Base-by-base conservation (phyloP, 163 green algal species). In the Scenedesmus sp. region DNA sequence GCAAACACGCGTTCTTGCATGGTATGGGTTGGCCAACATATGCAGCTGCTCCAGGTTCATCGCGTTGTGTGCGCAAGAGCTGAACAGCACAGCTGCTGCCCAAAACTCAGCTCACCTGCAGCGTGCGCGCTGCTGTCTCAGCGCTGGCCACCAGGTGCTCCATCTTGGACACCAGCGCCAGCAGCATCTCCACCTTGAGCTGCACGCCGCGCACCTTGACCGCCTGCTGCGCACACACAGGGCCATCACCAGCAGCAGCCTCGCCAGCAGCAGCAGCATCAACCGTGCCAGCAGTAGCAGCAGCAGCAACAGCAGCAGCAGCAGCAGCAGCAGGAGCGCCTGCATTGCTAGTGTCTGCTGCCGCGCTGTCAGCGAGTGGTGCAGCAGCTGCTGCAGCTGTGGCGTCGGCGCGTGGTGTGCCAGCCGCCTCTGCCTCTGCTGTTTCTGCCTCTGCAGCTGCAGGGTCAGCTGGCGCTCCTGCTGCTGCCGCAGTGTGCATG, bases 101-200 rank as follows among this genome's bases (percentile, higher is more conserved):
- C 2, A 1, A 79, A 13, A 55, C 83, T 7, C 18, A n/a, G 7
- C 84, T 54, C 77, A 90, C 90, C 90, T 93, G 90, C 82, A 93
- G 84, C 52, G 70, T 52, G 9, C 82, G 59, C 23, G 90, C 83
- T 54, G 84, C 74, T 13, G 55, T 60, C 84, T 93, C 90, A 46
- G 90, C 90, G 46, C 70, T 77, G 84, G 56, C 62, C 5, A 90
- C 76, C 83, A 90, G 66, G 66, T 86, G 83, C 90, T 93, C 90
- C 90, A 93, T 82, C 83, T 93, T 93, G 46, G 73, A 76, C 54
- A 93, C 90, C 10, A 93, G 56, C 7, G 84, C 90, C 10, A 34
- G 12, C 56, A 93, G 74, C 84, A 81, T 57, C 84, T 93, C 90
- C 59, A 90, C 84, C 74, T 93, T 76, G 4, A 93, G 57, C 8